Base-by-base conservation (phyloP, 768 basidiomycete genomes). In the Daedalea quercina region DNA sequence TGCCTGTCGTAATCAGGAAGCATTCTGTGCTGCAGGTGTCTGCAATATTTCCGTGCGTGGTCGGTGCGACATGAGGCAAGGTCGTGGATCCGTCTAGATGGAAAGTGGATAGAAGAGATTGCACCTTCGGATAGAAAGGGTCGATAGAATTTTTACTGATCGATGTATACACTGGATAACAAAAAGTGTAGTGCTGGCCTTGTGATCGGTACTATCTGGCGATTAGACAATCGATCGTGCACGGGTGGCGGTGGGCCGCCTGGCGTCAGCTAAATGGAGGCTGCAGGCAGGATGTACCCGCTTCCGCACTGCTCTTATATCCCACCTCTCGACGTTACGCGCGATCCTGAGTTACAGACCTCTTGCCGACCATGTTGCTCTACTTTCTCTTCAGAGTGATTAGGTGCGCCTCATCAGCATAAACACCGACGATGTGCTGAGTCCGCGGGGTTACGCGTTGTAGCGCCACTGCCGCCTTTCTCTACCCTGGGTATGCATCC, bases 401-500 rank as follows among this genome's bases (percentile, higher is more conserved):
- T 46, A 74, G 76, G 75, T 75, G 57, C 44, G 57, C 42, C 12
- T 17, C 41, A 23, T 33, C 44, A 1, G 13, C 19, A n/a, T 13
- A 31, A 13, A 9, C 25, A n/a, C 23, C n/a, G n/a, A 37, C 19
- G 2, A 17, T 40, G 43, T 40, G 48, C 37, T 53, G 43, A 40
- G 43, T 35, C 23, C 40, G 41, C 44, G 51, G 23, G 2, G 6
- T 23, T 50, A 51, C 31, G 47, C 24, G 24, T 23, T 43, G n/a
- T 57, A 89, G 87, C 66, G 84, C 85, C n/a, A 68, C 79, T 33
- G 76, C 75, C 4, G 90, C 85, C 19, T 94, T 92, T 69, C 78
- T 94, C 37, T 95, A 97, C 67, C 94, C 94, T 0, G 89, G 87
- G 22, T 97, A 97, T 70, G 90, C 92, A 26, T 94, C 91, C n/a